Base-by-base conservation (phyloP, 176 grass and related monocot genomes). In the Eleusine indica region DNA sequence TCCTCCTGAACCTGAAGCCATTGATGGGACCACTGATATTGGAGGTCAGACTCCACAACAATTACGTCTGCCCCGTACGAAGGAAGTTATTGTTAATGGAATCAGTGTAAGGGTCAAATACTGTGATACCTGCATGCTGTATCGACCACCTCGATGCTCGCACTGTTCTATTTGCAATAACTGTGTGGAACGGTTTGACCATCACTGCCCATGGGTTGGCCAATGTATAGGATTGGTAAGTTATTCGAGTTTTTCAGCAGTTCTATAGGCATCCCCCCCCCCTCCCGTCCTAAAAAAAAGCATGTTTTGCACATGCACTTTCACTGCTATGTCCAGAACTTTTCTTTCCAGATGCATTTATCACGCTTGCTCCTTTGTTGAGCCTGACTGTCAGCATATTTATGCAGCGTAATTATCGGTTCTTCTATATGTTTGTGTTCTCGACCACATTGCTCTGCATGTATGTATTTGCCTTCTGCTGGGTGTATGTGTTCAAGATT, bases 371-470 rank as follows among this genome's bases (percentile, higher is more conserved):
- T 17, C 4, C 16, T 22, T 60, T 60, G 7, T 64, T 63, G n/a
- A 72, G 32, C 16, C 86, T 92, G 46, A 92, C 56, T 21, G 53
- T 82, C 64, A 30, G 11, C 14, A 42, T 86, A 71, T 84, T 43
- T 88, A 41, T 88, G 80, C 92, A 97, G 94, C 90, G 94, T 11
- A 97, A 97, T 80, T 97, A 97, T 80, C 87, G 94, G 21, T 97
- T 97, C 90, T 97, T 97, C 76, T 97, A 97, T 78, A 97, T 97
- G 94, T 97, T 97, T 90, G 94, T 97, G 63, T 97, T 90, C 92
- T 94, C 94, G 22, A 90, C 94, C 47, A 94, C 88, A 57, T 83
- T 97, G 66, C 84, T 97, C 43, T 97, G 94, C 80, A 71, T 97
- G 74, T 97, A 90, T 82, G 92, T 97, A 81, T 97, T 97, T 77